Percentiles rank a stretch among this genome's conserved stretches.
Conservation (phyloP, 352 stramenopile genomes). For the Pythium coloratum region DNA sequence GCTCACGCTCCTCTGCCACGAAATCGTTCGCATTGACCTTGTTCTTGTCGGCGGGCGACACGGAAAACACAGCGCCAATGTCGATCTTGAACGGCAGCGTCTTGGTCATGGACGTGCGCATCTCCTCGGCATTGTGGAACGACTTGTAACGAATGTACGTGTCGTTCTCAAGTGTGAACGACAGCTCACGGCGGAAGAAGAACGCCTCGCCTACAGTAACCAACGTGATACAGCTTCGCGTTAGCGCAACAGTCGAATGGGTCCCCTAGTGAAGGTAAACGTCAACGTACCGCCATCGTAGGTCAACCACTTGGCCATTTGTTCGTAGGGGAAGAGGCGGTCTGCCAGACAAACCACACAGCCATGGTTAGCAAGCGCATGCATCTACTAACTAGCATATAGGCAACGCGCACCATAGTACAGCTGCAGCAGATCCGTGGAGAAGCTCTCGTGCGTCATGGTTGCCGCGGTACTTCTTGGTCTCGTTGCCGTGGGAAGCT, state of each 20-base stretch:
- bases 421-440: conserved; percentile 78
- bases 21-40: conserved; percentile 89
- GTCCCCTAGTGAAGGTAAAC: neutral
- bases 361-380: neutral
- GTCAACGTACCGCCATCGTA: conserved; percentile 66
- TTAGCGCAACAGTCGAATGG: neutral
- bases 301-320: conserved; percentile 82
- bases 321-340: conserved; percentile 84
- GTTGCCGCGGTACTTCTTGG: neutral
- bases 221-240: neutral
- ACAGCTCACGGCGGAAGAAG: conserved; percentile 96
- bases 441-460: conserved; percentile 83
- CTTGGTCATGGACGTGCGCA: conserved; percentile 87
- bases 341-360: conserved; percentile 36
- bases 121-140: conserved; percentile 88
- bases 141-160: conserved; percentile 99
- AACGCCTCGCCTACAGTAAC: conserved; percentile 49
- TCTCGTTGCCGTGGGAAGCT: neutral
- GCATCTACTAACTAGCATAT: neutral
- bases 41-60: conserved; percentile 82
- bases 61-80: conserved; percentile 97
- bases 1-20: conserved; percentile 93
- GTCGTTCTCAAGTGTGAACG: conserved; percentile 98
- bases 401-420: conserved; percentile 68
- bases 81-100: conserved; percentile 99